Percentiles rank a stretch among this genome's conserved stretches.
Conservation (phyloP, 345 rosid species). For the Ceriops tagal region DNA sequence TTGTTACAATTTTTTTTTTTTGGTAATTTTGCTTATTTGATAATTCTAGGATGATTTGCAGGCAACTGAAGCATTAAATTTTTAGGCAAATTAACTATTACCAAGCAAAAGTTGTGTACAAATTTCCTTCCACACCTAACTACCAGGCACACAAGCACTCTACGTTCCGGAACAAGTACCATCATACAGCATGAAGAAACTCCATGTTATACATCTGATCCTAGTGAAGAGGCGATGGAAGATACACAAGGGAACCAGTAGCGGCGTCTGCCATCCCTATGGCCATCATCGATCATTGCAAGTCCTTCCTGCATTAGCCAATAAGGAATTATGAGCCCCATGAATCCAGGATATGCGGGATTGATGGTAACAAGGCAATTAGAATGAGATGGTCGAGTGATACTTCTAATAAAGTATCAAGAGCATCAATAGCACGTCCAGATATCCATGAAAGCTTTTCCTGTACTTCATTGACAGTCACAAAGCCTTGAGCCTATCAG, state of each 20-base stretch:
- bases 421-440: conserved; percentile 78
- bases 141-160: not conserved
- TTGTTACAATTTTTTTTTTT: not conserved
- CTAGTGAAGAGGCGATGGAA: conserved; percentile 48
- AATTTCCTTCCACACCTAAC: no score
- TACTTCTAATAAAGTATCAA: conserved; percentile 74
- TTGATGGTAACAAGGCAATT: not conserved
- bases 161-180: not conserved
- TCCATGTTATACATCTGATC: conserved; percentile 29
- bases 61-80: no score
- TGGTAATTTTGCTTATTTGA: not conserved
- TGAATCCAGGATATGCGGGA: not conserved
- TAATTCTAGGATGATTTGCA: no score
- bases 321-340: conserved; percentile 25
- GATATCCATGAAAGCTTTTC: conserved; percentile 72
- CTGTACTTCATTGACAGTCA: conserved; percentile 78
- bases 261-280: conserved; percentile 58
- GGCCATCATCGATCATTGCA: conserved; percentile 81
- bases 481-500: conserved; percentile 74
- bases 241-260: conserved; percentile 91
- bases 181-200: not conserved
- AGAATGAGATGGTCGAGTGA: not conserved
- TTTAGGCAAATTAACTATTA: no score
- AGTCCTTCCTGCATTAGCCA: conserved; percentile 63
- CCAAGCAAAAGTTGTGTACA: no score